Base-by-base conservation (phyloP, 2,329 filamentous ascomycete species). In the Trichoderma atroviride region DNA sequence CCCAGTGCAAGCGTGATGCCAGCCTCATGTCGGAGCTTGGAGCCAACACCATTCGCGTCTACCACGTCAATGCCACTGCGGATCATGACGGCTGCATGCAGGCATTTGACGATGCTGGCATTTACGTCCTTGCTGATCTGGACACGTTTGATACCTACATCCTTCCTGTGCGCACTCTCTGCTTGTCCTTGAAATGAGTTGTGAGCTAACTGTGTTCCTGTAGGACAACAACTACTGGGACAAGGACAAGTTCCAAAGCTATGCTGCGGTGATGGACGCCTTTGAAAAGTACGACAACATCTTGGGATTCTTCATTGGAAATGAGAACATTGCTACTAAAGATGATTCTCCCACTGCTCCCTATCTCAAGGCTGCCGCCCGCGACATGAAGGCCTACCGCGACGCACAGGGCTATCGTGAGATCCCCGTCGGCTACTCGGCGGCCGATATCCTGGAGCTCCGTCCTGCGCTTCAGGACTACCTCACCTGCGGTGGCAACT, bases 341-440 rank as follows among this genome's bases (percentile, higher is more conserved):
- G 83, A 84, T 72, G 84, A 88, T 75, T 88, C 87, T 50, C 76
- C 81, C 31, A 91, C 91, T 37, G 93, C 93, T 10, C 92, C 93
- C 2, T 97, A 90, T 78, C 89, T 96, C 81, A 94, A 96, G 80
- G 91, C 93, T 61, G 92, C 93, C 33, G 87, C 89, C 57, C 88
- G 91, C 71, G 93, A 97, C 78, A 85, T 96, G 83, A 96, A 96
- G 82, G 88, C 89, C 7, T 94, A 97, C 81, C 87, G 92, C 69
- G 86, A 92, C 75, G 81, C 83, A 65, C 92, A 94, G 82, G 86
- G 86, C 11, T 96, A 96, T 80, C 91, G 94, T 73, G 83, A 90
- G 53, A 93, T 97, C 72, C 93, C 93, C 13, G 85, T 96, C 69
- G 94, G 94, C 67, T 97, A 97, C 82, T 94, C 92, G 10, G 93